Percentiles rank a stretch among this genome's conserved stretches.
Conservation (phyloP, 179 eudicot species). For the Carnegiea gigantea region DNA sequence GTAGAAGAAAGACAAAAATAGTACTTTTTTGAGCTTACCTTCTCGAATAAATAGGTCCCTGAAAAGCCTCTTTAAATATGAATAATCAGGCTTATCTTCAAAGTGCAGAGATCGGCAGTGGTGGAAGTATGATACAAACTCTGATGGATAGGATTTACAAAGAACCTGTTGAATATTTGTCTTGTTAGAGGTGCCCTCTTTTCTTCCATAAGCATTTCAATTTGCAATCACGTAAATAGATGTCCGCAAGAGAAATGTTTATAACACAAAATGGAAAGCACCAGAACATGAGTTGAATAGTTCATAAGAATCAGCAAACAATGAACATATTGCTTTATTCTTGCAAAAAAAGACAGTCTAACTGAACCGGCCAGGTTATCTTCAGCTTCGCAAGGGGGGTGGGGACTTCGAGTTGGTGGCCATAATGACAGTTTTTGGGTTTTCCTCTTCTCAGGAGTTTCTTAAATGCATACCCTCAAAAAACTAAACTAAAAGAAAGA, state of each 20-base stretch:
- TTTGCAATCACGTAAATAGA: slow-evolving; percentile 4
- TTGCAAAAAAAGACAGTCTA: neutral
- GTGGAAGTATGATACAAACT: slow-evolving; percentile 90
- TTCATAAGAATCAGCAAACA: neutral
- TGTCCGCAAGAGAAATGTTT: neutral
- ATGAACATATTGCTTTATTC: neutral
- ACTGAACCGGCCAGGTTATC: no score
- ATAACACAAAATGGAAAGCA: neutral
- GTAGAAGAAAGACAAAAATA: neutral
- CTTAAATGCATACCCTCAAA: neutral
- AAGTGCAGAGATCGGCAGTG: slow-evolving; percentile 89
- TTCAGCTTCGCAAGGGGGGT: no score
- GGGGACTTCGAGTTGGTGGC: neutral
- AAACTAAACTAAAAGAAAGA: neutral
- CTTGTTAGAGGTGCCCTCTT: slow-evolving; percentile 17
- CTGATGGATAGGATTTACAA: slow-evolving; percentile 92
- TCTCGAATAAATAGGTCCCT: slow-evolving; percentile 50
- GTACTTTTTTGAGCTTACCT: slow-evolving; percentile 26
- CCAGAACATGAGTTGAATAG: neutral
- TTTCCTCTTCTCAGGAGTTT: neutral
- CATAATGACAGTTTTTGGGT: neutral
- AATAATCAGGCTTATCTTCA: slow-evolving; percentile 94
- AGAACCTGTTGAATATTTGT: slow-evolving; percentile 54
- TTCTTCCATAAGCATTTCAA: neutral
- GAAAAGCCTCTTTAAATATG: slow-evolving; percentile 87